Conservation (phyloP, 805 yeast species). For the Schizosaccharomyces octosporus region DNA sequence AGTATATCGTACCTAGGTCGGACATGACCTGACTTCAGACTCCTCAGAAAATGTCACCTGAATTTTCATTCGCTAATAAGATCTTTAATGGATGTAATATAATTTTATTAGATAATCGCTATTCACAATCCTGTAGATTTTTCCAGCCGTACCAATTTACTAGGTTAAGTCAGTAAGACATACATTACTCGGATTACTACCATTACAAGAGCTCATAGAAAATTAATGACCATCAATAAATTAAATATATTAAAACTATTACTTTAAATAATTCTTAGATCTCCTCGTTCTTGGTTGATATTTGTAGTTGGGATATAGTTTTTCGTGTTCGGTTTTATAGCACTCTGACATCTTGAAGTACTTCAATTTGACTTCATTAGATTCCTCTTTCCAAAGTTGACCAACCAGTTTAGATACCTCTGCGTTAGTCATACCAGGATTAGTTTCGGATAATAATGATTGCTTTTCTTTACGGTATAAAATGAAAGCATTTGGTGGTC, state of each 20-base stretch:
- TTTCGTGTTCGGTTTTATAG: background rate
- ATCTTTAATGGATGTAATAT: background rate
- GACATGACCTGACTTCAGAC: background rate
- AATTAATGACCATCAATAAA: background rate
- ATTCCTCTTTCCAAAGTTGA: background rate
- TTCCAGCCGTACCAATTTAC: background rate
- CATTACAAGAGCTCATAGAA: background rate
- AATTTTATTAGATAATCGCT: background rate
- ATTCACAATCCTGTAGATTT: background rate
- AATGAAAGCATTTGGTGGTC: slow-evolving; percentile 2
- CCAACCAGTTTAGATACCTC: slow-evolving; percentile 1
- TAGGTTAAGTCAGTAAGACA: too few species aligned
- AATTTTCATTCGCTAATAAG: background rate
- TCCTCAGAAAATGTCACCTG: background rate
- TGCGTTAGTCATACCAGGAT: background rate
- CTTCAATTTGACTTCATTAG: background rate
- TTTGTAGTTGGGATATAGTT: background rate
- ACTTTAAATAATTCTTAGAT: background rate
- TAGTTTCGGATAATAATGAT: background rate
- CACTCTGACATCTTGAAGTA: background rate
- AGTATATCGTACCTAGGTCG: background rate
- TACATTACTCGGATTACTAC: background rate
- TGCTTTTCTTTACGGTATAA: background rate
- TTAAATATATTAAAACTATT: background rate
- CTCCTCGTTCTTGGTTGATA: background rate